Base-by-base conservation (phyloP, 331 rosid genomes). In the Arachis monticola region DNA sequence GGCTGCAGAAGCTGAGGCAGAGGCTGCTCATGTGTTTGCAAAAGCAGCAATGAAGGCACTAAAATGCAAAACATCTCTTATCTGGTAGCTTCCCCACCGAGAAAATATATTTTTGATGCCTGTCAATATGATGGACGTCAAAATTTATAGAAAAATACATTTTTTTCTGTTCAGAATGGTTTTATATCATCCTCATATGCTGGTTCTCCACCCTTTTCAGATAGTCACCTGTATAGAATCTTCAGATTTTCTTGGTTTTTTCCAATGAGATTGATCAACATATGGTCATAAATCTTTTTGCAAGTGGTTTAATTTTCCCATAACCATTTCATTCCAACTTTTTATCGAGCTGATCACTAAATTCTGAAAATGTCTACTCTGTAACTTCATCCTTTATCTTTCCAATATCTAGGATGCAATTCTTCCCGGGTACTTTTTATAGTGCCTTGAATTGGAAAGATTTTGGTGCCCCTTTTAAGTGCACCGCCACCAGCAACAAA, bases 1-100 rank as follows among this genome's bases (percentile, higher is more conserved):
- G 81, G 89, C 78, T 12, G 96, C 93, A 44, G 98, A 93, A 85
- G 97, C 93, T 47, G 97, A 93, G 82, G 98, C 98, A 13, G 97
- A 93, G 78, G 93, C 98, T 59, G 92, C 97, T 62, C 88, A 85
- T 80, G 88, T 88, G 79, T 91, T 93, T 84, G 97, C 97, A 51
- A 84, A 87, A 84, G 97, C 96, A 72, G 93, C 97, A 51, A 83
- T 85, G 90, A 93, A 83, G 79, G 98, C 93, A 2, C 82, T 93
- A 78, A 88, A 89, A 79, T 76, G 88, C 86, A 89, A 85, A 79
- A 85, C 82, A 22, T 84, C 87, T 76, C 90, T 67, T 64, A 42
- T 75, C 67, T 77, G 90, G 92, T 89, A 89, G 85, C 63, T 59
- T 67, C 69, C 76, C 72, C 58, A 35, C 76, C 76, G 13, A 42